Evolutionary conservation across 345 rosid species (phyloP), one percentile per base, ranked within the genome.

Genomic region (Carallia brachiata): DNA sequence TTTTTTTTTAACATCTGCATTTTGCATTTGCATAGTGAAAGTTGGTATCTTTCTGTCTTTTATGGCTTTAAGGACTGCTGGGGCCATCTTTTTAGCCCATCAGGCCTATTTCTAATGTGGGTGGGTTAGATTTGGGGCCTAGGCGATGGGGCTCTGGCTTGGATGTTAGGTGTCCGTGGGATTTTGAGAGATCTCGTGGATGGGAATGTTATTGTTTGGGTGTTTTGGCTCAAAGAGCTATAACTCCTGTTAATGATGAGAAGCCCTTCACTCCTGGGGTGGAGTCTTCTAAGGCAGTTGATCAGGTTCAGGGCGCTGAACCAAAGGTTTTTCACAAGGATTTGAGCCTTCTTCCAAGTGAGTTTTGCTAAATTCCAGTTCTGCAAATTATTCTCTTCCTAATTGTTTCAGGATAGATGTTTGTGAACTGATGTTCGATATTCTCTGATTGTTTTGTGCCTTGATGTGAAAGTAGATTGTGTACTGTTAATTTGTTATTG

Each of bases 281-380:
- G 50, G 85, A 83, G 73, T 52, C 90, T 28, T 76, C 87, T 78
- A 80, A 16, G 74, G 80, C 80, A 44, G 70, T 66, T 81, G 82
- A 78, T 63, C 62, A 61, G 71, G 67, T 37, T 66, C 84, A 70
- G 69, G 81, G 76, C 47, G 32, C 70, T 37, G 65, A 72, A 32
- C 70, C 87, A 13, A 73, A 65, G 34, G 66, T 63, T 28, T 86
- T 89, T 70, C 89, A 89, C 71, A 88, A 73, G 85, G 98, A 91
- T 82, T 77, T 89, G 78, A 88, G 76, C 73, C 84, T 85, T 78
- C 96, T 91, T 82, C 97, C 92, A 34, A 93, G 98, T 93, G 84
- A 86, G 97, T 84, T 67, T 23, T 32, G 39, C 73, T 77, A 61
- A 18, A 23, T 37, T 17, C 9, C 48, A 63, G 8, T 55, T 28